phyloP scores from a whole-genome alignment of 2,329 filamentous ascomycete genomes.

The Sphaerulina musiva region DNA sequence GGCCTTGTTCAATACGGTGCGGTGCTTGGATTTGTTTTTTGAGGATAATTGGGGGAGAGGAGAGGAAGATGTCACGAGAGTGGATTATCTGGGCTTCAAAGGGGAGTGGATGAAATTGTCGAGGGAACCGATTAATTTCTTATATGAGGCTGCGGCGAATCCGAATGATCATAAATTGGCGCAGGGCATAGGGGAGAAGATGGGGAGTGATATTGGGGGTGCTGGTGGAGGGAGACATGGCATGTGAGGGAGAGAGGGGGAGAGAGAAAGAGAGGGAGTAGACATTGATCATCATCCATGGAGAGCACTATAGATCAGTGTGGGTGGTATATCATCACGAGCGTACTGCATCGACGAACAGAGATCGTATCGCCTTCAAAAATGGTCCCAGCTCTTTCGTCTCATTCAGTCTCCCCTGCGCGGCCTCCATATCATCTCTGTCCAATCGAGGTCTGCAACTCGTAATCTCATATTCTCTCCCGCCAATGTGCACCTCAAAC shows the following conservation, averaged over 20 bases:
- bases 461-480: conserved; percentile 76
- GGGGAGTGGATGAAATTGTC: conserved; percentile 88
- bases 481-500: conserved; percentile 82
- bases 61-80: conserved; percentile 69
- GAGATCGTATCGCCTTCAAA: conserved; percentile 73
- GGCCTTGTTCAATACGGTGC: conserved; percentile 82
- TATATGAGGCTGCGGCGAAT: conserved; percentile 92
- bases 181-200: conserved; percentile 31
- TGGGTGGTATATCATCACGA: background rate
- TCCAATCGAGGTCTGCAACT: conserved; percentile 78
- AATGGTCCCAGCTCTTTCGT: conserved; percentile 63
- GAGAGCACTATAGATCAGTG: too few relatives aligned
- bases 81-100: conserved; percentile 85
- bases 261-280: too few relatives aligned
- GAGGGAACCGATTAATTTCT: conserved; percentile 71
- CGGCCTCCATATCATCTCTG: conserved; percentile 66
- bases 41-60: conserved; percentile 77
- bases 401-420: conserved; percentile 77
- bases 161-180: conserved; percentile 69
- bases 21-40: conserved; percentile 76
- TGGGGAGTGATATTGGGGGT: too few relatives aligned
- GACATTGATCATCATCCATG: too few relatives aligned
- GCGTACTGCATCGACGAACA: conserved; percentile 55
- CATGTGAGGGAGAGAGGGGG: too few relatives aligned
- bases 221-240: too few relatives aligned